phyloP scores from a whole-genome alignment of 2,329 filamentous ascomycete genomes.

The Sporothrix dimorphospora region DNA sequence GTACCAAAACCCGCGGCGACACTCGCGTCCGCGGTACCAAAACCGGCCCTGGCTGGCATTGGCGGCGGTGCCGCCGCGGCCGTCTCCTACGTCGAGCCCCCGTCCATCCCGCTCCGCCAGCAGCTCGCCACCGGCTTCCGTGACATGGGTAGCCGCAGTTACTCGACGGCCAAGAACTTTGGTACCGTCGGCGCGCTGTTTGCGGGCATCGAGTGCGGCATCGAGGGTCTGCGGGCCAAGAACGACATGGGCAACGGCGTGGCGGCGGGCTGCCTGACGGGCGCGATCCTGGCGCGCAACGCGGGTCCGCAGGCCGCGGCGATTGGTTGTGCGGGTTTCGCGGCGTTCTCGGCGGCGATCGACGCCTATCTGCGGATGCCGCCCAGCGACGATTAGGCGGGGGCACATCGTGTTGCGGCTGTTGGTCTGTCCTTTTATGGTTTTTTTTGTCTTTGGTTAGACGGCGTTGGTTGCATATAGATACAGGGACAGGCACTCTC shows the following conservation, averaged over 20 bases:
- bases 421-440: not conserved
- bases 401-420: not conserved
- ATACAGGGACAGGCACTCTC: constrained; percentile 17
- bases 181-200: constrained; percentile 91
- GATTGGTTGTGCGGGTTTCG: constrained; percentile 89
- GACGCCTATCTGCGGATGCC: constrained; percentile 88
- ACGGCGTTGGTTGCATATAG: constrained; percentile 26
- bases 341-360: constrained; percentile 88
- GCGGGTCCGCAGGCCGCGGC: constrained; percentile 88
- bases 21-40: constrained; percentile 13
- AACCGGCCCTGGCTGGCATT: constrained; percentile 40
- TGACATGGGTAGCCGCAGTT: constrained; percentile 89
- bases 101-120: constrained; percentile 76
- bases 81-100: constrained; percentile 44
- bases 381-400: constrained; percentile 56
- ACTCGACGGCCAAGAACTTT: constrained; percentile 89
- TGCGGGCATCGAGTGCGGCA: constrained; percentile 90
- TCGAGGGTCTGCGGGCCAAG: constrained; percentile 90
- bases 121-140: constrained; percentile 86
- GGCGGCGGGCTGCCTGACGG: constrained; percentile 85
- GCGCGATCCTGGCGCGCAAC: constrained; percentile 81
- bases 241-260: constrained; percentile 91
- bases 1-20: not conserved
- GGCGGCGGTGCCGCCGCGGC: not conserved
- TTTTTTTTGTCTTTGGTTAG: not conserved